phyloP scores from a whole-genome alignment of 495 filamentous ascomycete genomes.

The Niebla homalea region DNA sequence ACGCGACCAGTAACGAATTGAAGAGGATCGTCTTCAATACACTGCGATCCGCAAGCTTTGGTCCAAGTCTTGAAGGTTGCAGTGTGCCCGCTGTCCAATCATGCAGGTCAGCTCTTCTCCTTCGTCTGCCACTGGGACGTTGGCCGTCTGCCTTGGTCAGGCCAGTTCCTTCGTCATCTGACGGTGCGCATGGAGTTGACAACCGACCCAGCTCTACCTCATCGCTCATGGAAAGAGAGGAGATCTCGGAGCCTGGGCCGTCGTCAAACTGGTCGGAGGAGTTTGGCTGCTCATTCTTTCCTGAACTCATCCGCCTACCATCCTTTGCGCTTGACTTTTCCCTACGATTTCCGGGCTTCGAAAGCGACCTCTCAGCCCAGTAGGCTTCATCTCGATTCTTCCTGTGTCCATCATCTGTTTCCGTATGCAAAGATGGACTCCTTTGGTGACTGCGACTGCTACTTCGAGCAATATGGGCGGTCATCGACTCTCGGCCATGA shows the following conservation, averaged over 20 bases:
- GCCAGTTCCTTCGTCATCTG: slow-evolving; percentile 82
- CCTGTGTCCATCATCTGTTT: too few species aligned
- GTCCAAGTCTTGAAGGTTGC: slow-evolving; percentile 30
- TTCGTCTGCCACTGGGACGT: slow-evolving; percentile 49
- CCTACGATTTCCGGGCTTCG: too few species aligned
- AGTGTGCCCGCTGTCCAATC: slow-evolving; percentile 49
- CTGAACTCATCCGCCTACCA: too few species aligned
- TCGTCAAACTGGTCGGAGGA: slow-evolving; percentile 13
- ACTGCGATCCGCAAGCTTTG: slow-evolving; percentile 44
- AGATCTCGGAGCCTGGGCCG: slow-evolving; percentile 29
- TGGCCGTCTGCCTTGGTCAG: slow-evolving; percentile 59
- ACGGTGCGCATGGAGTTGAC: slow-evolving; percentile 54
- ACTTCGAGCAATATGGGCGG: too few species aligned
- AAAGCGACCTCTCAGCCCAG: too few species aligned
- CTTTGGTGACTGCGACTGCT: too few species aligned
- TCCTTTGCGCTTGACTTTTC: too few species aligned
- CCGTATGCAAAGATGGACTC: too few species aligned
- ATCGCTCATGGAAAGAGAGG: slow-evolving; percentile 32
- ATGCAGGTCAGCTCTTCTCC: slow-evolving; percentile 57
- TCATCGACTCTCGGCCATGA: too few species aligned
- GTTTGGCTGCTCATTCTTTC: background rate
- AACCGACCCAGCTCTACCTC: slow-evolving; percentile 45
- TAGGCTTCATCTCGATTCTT: too few species aligned
- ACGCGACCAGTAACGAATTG: slow-evolving; percentile 63
- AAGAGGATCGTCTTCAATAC: slow-evolving; percentile 52